Base-by-base conservation (phyloP, 495 filamentous ascomycete genomes). In the Aspergillus bridgeri region DNA sequence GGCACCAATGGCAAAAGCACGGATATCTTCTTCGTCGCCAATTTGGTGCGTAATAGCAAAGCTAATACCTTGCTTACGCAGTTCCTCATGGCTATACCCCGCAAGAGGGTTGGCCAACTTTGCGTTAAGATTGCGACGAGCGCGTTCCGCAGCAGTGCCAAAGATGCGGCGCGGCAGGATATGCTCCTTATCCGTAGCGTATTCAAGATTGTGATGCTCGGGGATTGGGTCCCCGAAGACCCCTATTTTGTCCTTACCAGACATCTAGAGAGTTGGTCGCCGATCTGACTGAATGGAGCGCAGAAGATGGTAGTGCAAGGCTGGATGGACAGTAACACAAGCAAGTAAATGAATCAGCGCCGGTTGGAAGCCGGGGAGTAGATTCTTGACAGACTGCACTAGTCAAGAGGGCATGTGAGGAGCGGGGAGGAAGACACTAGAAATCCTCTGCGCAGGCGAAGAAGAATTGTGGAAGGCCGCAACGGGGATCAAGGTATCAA, bases 81-180 rank as follows among this genome's bases (percentile, higher is more conserved):
- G 72, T 59, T 86, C 79, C 7, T 81, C 74, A 45, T 83, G 76
- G 38, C 73, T 79, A 55, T 84, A 79, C 18, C 86, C 87, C 7
- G 81, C 81, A 13, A 94, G 76, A 25, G 90, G 90, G 52, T 92
- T 89, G 20, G 83, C 87, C 48, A 92, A 71, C 66, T 81, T 84
- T 15, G 82, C 82, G 47, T 83, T 82, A 38, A 81, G 50, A 57
- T 81, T 81, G 50, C 79, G 75, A 3, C 81, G 69, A 11, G 75
- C 76, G 15, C 71, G 78, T 60, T 83, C 81, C 18, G 80, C 79
- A 6, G 78, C 76, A 6, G 66, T 74, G 5, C 68, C 65, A 15
- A 67, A 51, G 19, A 66, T 54, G 53, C 63, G 71, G 50, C 58
- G 71, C 8, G 64, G 66, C 13, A 66, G 56, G 23, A 67, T 58